Base-by-base conservation (phyloP, 805 yeast genomes). In the Candida ponderosae region DNA sequence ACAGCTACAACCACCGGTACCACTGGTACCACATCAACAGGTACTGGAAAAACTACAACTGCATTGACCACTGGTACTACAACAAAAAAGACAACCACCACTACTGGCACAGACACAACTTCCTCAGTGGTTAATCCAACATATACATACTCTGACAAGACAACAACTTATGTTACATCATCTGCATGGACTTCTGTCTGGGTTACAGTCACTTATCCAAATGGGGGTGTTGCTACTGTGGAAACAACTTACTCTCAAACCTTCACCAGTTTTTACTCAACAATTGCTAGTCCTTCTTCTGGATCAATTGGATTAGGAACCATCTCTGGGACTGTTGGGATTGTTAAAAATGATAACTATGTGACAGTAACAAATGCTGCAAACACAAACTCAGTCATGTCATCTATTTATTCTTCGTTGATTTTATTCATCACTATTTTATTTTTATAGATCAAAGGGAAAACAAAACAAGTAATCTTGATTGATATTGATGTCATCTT, bases 241-340 rank as follows among this genome's bases (percentile, higher is more conserved):
- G 67, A 66, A 42, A 68, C 80, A 0, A 58, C 70, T 3, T 83
- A 67, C 53, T 57, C 72, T 3, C 94, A 83, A 50, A 44, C 54
- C 23, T 81, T 80, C 46, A 38, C 63, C 10, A 44, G 69, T 7
- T 60, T 71, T 47, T 79, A 65, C 43, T 43, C 65, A 1, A 49
- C 74, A 2, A 60, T 77, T 3, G 68, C 70, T 0, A 37, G 65
- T 0, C 79, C 79, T 0, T 51, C 74, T 4, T 47, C 77, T 0
- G 98, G 97, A 2, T 54, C 73, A 5, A 68, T 88, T 35, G 97
- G 97, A 0, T 55, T 90, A 36, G 97, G 97, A 1, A 62, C 86
- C 4, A 50, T 81, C 17, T 48, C 69, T 5, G 96, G 96, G 3
- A 57, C 69, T 0, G 76, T 85, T 11, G 97, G 97, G 5, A 57